These are phyloP conservation scores for Tulasnella sp. DNA, from an alignment of 768 basidiomycete genomes.

Conservation along the genomic window DNA sequence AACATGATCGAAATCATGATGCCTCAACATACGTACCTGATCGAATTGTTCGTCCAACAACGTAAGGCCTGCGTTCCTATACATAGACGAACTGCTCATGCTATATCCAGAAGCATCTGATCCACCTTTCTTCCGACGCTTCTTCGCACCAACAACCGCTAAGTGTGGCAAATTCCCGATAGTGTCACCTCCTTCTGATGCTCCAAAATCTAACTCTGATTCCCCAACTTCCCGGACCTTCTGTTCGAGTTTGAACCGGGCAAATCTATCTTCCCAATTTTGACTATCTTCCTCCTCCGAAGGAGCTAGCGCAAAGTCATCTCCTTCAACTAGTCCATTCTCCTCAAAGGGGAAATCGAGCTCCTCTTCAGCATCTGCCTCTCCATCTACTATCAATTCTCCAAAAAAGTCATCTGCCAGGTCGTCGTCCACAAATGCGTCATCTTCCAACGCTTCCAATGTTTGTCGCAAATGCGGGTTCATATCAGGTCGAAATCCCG, in stretches of 20 bases:
- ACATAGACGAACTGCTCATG: slow-evolving; percentile 96
- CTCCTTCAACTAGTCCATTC: slow-evolving; percentile 30
- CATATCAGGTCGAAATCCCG: slow-evolving; percentile 91
- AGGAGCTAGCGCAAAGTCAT: slow-evolving; percentile 21
- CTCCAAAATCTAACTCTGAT: slow-evolving; percentile 25
- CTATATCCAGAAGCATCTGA: slow-evolving; percentile 89
- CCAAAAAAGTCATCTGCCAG: slow-evolving; percentile 65
- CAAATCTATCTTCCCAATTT: slow-evolving; percentile 73
- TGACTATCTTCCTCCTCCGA: slow-evolving; percentile 31
- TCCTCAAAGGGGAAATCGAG: slow-evolving; percentile 57
- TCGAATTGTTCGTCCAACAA: slow-evolving; percentile 90
- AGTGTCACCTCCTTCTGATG: slow-evolving; percentile 69
- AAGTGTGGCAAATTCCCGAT: slow-evolving; percentile 60
- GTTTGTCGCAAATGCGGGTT: slow-evolving; percentile 88
- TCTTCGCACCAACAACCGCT: slow-evolving; percentile 66
- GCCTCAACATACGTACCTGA: slow-evolving; percentile 40
- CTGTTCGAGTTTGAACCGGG: slow-evolving; percentile 55
- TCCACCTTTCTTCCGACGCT: slow-evolving; percentile 53
- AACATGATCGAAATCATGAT: neutral
- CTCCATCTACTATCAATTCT: slow-evolving; percentile 58
- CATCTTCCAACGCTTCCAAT: slow-evolving; percentile 89
- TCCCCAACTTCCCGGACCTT: slow-evolving; percentile 39
- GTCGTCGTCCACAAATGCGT: slow-evolving; percentile 76
- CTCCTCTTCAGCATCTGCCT: slow-evolving; percentile 47
- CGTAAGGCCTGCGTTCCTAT: slow-evolving; percentile 75